Base-by-base conservation (phyloP, 2,329 filamentous ascomycete genomes). In the Curvularia sp. region DNA sequence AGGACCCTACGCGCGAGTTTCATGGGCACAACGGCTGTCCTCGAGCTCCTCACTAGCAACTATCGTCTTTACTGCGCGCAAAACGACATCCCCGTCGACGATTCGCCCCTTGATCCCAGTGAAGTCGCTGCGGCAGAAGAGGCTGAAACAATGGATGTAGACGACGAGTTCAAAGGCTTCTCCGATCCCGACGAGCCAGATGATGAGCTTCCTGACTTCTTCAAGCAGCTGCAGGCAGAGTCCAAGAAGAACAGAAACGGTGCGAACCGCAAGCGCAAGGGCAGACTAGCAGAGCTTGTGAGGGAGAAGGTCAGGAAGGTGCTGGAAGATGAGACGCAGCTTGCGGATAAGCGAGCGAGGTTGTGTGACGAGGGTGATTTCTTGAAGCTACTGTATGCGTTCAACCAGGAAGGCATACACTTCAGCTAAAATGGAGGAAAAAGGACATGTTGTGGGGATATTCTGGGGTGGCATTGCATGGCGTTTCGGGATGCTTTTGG, bases 281-380 rank as follows among this genome's bases (percentile, higher is more conserved):
- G 91, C 7, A 92, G 89, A 75, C 88, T 96, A 3, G 87, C 88
- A 0, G 87, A 93, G 71, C 78, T 97, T 33, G 89, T 99, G n/a
- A 86, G 89, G 64, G 86, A 90, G 69, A 98, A 98, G 80, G 89
- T 98, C 44, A 84, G 89, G 69, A 91, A 89, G 74, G 92, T 97
- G 20, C 82, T 98, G 20, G 89, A 94, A 73, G 86, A 89, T 63
- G 88, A 89, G 56, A 97, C 93, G 0, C 85, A 88, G 48, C 82
- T 98, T 53, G 89, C 88, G 3, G 92, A 96, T 60, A 92, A 90
- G 80, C 84, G 94, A 64, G 86, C 93, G 10, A 85, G 92, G 61
- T 89, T 95, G 82, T 96, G 93, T 72, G 93, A 97, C 72, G 92
- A 98, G 79, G 93, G 90, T 52, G 93, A 97, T 70, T 98, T 97